phyloP scores from a whole-genome alignment of 1,139 yeast genomes.

The Meyerozyma guilliermondii region DNA sequence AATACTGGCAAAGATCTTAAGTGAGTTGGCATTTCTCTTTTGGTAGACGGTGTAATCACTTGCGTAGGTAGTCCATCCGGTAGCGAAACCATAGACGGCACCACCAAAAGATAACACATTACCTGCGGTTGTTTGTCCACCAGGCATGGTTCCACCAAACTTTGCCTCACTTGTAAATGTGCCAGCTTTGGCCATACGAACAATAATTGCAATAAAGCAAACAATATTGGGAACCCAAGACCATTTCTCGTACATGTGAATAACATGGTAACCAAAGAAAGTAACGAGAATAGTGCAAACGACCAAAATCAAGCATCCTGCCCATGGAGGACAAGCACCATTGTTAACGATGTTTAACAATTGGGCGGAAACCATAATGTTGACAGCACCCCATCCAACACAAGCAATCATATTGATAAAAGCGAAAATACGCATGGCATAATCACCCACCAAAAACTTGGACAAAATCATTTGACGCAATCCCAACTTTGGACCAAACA shows the following conservation, averaged over 20 bases:
- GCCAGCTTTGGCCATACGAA: conserved; percentile 63
- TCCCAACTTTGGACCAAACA: conserved; percentile 82
- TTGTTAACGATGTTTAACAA: conserved; percentile 72
- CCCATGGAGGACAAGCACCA: conserved; percentile 80
- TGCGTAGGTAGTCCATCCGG: conserved; percentile 94
- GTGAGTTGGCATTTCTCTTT: conserved; percentile 52
- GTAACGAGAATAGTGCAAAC: conserved; percentile 68
- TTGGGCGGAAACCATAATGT: conserved; percentile 87
- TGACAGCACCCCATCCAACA: conserved; percentile 95
- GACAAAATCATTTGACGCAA: conserved; percentile 85
- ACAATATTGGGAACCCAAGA: conserved; percentile 81
- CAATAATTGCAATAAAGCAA: conserved; percentile 72
- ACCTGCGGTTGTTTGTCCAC: conserved; percentile 67
- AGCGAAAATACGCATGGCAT: conserved; percentile 72
- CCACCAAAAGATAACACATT: conserved; percentile 80
- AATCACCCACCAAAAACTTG: conserved; percentile 71
- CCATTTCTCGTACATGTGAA: conserved; percentile 79
- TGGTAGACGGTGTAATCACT: conserved; percentile 91
- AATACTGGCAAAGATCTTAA: conserved; percentile 60
- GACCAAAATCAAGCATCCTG: conserved; percentile 74
- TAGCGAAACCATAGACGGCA: conserved; percentile 81
- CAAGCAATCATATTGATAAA: conserved; percentile 78
- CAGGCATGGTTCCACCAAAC: conserved; percentile 23
- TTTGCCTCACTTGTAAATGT: conserved; percentile 39
- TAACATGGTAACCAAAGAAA: conserved; percentile 81